Evolutionary conservation across 768 basidiomycete genomes (phyloP).

Genomic region (Suillus placidus): DNA sequence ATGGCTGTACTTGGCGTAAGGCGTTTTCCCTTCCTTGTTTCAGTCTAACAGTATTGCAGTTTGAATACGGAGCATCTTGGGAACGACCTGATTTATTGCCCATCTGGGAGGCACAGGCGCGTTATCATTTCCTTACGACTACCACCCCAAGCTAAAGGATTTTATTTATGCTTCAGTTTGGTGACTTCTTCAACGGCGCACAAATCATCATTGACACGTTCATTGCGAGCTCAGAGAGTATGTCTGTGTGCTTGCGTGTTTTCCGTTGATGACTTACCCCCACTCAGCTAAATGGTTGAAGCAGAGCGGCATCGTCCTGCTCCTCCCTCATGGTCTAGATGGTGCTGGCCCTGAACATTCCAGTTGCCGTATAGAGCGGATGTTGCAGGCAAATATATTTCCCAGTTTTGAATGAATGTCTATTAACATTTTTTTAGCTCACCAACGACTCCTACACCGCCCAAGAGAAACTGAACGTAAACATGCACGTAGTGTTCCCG

Average conservation of each 20-base stretch:
- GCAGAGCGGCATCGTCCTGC: slow-evolving; percentile 85
- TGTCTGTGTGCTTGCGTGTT: slow-evolving; percentile 25
- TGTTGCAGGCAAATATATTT: slow-evolving; percentile 68
- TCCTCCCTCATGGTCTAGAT: slow-evolving; percentile 88
- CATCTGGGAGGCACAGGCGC: slow-evolving; percentile 91
- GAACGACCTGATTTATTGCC: slow-evolving; percentile 78
- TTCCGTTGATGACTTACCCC: background rate
- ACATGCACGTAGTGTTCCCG: slow-evolving; percentile 84
- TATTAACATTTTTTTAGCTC: slow-evolving; percentile 47
- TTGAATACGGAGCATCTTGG: slow-evolving; percentile 92
- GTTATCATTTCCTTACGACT: slow-evolving; percentile 7
- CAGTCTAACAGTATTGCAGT: slow-evolving; percentile 44
- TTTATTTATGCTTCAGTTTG: slow-evolving; percentile 54
- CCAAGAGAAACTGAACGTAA: slow-evolving; percentile 51
- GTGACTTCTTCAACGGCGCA: slow-evolving; percentile 93
- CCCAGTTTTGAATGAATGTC: background rate
- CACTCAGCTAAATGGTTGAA: slow-evolving; percentile 85
- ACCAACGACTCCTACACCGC: slow-evolving; percentile 67
- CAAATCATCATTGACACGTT: slow-evolving; percentile 89
- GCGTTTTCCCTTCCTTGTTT: slow-evolving; percentile 7
- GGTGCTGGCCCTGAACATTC: slow-evolving; percentile 96
- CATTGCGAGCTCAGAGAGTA: slow-evolving; percentile 82
- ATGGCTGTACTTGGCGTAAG: slow-evolving; percentile 85
- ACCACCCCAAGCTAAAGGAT: background rate
- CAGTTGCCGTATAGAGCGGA: slow-evolving; percentile 82